phyloP scores from a whole-genome alignment of 352 stramenopile genomes.

The Globisporangium emineosum region DNA sequence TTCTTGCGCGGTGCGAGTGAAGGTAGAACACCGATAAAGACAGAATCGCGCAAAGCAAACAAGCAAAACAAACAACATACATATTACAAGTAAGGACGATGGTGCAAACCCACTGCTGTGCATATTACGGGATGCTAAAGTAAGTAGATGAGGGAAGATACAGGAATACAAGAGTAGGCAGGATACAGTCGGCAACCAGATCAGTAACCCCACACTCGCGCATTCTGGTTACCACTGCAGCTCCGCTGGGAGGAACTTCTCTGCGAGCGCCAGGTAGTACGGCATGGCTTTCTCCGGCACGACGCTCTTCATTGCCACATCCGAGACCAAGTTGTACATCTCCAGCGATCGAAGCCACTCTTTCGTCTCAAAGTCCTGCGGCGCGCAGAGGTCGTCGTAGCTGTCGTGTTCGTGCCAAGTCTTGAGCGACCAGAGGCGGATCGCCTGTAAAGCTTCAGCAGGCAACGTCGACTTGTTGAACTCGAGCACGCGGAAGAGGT shows the following conservation, averaged over 20 bases:
- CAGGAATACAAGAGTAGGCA: not conserved
- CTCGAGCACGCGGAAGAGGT: slow-evolving; percentile 64
- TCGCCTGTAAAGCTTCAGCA: slow-evolving; percentile 49
- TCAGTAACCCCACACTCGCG: too few relatives aligned
- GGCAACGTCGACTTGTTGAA: slow-evolving; percentile 62
- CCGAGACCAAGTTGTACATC: slow-evolving; percentile 34
- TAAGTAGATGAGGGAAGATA: not conserved
- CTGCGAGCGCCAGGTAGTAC: slow-evolving; percentile 61
- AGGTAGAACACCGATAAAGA: not conserved
- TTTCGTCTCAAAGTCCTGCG: slow-evolving; percentile 56
- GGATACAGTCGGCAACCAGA: not conserved
- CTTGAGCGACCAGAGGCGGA: slow-evolving; percentile 78
- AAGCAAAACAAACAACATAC: not conserved
- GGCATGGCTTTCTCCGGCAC: slow-evolving; percentile 41
- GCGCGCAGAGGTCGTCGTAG: slow-evolving; percentile 43
- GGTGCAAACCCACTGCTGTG: not conserved
- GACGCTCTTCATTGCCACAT: slow-evolving; percentile 36
- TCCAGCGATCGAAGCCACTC: slow-evolving; percentile 60
- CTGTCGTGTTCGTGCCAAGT: slow-evolving; percentile 57
- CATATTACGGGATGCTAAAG: not conserved
- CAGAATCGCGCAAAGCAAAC: not conserved
- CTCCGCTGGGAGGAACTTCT: slow-evolving; percentile 69
- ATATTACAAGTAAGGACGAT: not conserved
- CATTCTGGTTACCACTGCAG: slow-evolving; percentile 64
- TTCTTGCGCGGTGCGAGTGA: not conserved